phyloP scores from a whole-genome alignment of 768 basidiomycete genomes.

The Kwoniella sp. region DNA sequence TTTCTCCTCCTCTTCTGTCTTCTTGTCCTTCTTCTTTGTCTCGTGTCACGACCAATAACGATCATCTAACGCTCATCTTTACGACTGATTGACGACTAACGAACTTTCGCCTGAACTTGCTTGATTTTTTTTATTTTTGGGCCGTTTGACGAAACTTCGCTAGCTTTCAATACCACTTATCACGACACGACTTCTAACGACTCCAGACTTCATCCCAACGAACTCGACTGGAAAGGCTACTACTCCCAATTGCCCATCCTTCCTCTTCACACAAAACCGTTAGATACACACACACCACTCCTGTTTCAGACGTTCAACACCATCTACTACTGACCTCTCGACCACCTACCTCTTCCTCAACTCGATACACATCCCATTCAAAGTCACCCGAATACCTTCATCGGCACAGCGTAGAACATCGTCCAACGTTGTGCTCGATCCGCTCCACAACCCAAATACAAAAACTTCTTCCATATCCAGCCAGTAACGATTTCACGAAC shows the following conservation, averaged over 20 bases:
- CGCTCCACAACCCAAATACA: no score
- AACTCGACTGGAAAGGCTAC: neutral
- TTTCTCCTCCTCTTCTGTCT: conserved; percentile 1
- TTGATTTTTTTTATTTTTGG: conserved; percentile 1
- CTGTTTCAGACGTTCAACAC: neutral
- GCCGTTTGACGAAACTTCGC: conserved; percentile 2
- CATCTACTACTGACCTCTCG: neutral
- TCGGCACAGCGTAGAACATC: conserved; percentile 24
- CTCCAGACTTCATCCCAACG: neutral
- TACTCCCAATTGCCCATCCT: neutral
- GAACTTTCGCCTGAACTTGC: conserved; percentile 9
- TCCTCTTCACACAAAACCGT: neutral
- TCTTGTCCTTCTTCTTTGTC: neutral
- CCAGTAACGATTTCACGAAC: neutral
- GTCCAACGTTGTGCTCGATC: conserved; percentile 23
- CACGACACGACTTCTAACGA: neutral
- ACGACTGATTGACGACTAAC: conserved; percentile 15
- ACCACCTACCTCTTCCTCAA: neutral
- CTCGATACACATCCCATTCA: neutral
- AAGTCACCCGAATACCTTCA: neutral
- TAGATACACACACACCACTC: neutral
- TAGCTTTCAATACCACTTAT: neutral
- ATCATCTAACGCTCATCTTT: conserved; percentile 6
- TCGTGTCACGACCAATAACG: neutral
- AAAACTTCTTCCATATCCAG: neutral